Evolutionary conservation across 306 rosid genomes (phyloP).

Genomic region (Psophocarpus tetragonolobus): DNA sequence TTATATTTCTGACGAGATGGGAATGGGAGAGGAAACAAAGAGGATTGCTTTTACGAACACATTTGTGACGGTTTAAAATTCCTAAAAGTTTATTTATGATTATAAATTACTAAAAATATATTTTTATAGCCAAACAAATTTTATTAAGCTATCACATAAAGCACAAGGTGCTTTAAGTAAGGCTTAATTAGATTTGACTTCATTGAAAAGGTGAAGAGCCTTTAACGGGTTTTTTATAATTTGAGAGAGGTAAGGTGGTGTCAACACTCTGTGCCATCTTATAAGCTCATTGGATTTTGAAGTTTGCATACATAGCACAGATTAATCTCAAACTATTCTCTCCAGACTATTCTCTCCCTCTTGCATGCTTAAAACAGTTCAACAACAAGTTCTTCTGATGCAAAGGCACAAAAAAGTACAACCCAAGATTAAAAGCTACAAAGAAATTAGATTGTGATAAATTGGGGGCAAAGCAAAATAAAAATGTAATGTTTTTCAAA

Average conservation of each 20-base stretch:
- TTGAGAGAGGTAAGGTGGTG: conserved; percentile 51
- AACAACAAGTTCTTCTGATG: neutral
- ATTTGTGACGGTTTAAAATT: no score
- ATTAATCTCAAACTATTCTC: neutral
- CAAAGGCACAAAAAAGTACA: neutral
- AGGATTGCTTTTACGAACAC: no score
- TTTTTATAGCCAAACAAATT: no score
- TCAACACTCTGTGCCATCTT: conserved; percentile 60
- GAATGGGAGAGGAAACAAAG: no score
- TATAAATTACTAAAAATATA: no score
- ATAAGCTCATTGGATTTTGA: conserved; percentile 39
- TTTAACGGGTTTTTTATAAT: conserved; percentile 48
- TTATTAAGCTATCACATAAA: no score
- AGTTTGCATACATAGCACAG: neutral
- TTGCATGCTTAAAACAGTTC: neutral
- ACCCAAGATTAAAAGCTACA: neutral
- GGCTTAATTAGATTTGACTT: no score
- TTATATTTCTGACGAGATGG: no score
- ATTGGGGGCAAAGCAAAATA: neutral
- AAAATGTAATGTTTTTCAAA: neutral
- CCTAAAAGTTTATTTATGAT: no score
- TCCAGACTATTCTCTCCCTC: neutral
- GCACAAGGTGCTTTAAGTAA: no score
- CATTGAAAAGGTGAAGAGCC: conserved; percentile 52
- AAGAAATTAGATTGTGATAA: neutral